Conservation (phyloP, 306 rosid genomes). For the Alnus glutinosa region DNA sequence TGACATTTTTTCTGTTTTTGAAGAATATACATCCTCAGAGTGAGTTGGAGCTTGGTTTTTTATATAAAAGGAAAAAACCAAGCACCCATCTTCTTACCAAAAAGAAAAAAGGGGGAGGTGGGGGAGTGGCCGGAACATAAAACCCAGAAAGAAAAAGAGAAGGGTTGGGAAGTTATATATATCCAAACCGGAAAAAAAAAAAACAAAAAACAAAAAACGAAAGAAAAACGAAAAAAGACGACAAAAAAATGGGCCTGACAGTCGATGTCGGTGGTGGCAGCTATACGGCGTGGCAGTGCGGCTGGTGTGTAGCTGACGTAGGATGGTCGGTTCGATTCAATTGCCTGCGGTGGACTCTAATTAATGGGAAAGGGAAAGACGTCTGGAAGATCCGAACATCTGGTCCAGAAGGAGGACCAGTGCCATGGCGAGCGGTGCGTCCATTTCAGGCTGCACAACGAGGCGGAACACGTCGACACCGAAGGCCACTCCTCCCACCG, state of each 20-base stretch:
- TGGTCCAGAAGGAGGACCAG: constrained; percentile 63
- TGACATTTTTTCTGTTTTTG: neutral
- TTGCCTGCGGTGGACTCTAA: neutral
- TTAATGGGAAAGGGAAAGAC: neutral
- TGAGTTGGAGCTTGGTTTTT: constrained; percentile 39
- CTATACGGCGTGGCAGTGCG: no score
- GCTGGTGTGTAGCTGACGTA: neutral
- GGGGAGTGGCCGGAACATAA: neutral
- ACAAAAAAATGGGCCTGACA: neutral
- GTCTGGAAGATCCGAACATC: constrained; percentile 55
- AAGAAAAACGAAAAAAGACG: neutral
- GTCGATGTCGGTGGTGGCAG: no score
- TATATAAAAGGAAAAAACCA: constrained; percentile 48
- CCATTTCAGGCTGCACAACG: constrained; percentile 51
- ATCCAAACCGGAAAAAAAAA: neutral
- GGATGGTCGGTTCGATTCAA: neutral
- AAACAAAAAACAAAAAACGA: neutral
- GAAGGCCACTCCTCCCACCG: constrained; percentile 48
- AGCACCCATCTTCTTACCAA: constrained; percentile 14
- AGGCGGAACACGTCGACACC: constrained; percentile 76
- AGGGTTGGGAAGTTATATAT: neutral
- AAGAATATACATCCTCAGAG: constrained; percentile 8
- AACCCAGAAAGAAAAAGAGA: neutral
- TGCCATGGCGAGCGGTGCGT: constrained; percentile 66
- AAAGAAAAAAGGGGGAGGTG: no score